Conservation (phyloP, 2,329 filamentous ascomycete genomes). For the Sporothrix schenckii region DNA sequence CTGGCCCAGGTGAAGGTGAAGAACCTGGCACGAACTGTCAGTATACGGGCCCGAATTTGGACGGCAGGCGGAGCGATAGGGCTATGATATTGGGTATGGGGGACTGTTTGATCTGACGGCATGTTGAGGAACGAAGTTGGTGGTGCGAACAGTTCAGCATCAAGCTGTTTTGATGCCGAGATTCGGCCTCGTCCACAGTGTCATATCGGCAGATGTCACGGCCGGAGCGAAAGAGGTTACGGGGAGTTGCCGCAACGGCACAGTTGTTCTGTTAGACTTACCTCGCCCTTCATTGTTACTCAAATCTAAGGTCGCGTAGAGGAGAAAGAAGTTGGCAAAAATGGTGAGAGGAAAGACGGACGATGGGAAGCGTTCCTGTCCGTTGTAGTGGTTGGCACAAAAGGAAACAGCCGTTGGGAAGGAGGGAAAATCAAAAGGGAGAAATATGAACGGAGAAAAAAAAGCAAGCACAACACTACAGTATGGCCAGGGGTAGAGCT, state of each 20-base stretch:
- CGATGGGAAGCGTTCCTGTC: slow-evolving; percentile 8
- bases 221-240: neutral
- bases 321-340: neutral
- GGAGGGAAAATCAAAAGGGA: slow-evolving; percentile 3
- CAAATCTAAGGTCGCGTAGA: neutral
- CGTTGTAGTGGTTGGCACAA: neutral
- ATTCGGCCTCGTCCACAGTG: slow-evolving; percentile 14
- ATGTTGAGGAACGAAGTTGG: slow-evolving; percentile 1
- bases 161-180: neutral
- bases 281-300: slow-evolving; percentile 61
- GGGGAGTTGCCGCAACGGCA: slow-evolving; percentile 24
- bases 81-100: neutral
- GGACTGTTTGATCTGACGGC: neutral
- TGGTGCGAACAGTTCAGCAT: neutral
- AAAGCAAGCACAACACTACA: slow-evolving; percentile 1
- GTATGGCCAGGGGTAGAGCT: neutral
- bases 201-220: neutral
- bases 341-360: slow-evolving; percentile 4
- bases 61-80: neutral
- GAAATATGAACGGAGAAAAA: slow-evolving; percentile 7
- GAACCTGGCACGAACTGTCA: slow-evolving; percentile 50
- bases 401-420: slow-evolving; percentile 20
- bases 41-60: neutral
- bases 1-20: slow-evolving; percentile 68
- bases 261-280: slow-evolving; percentile 43